Percentiles rank a stretch among this genome's conserved stretches.
Evolutionary conservation across 192 early-diverging fungal species (phyloP).

Genomic region (Coemansia sp.): DNA sequence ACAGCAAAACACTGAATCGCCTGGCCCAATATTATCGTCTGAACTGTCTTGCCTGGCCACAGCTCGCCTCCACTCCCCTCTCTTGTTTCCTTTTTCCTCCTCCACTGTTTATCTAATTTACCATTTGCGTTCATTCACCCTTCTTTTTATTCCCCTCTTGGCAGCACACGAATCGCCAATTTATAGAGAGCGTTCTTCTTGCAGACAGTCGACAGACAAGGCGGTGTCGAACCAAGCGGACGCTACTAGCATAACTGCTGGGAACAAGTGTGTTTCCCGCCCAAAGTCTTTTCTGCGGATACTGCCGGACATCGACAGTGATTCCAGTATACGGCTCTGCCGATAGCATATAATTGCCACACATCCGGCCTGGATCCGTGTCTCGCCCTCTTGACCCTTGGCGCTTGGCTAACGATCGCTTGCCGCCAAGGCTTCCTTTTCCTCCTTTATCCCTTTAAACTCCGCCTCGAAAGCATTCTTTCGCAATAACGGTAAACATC

Average conservation of each 20-base stretch:
- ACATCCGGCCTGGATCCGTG: background rate
- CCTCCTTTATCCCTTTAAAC: constrained; percentile 10
- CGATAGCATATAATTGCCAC: constrained; percentile 9
- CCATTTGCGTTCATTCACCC: background rate
- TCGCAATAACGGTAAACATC: constrained; percentile 4
- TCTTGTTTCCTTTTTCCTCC: background rate
- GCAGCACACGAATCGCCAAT: no score
- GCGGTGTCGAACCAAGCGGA: no score
- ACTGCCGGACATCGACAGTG: background rate
- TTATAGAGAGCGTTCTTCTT: background rate
- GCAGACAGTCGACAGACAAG: background rate
- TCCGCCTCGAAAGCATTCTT: constrained; percentile 9
- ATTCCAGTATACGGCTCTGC: background rate
- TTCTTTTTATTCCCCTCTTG: background rate
- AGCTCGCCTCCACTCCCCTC: background rate
- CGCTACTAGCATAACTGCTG: constrained; percentile 15
- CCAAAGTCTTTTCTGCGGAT: background rate
- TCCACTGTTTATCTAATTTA: background rate
- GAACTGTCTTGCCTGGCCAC: background rate
- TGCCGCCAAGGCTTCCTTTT: no score
- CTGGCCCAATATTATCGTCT: background rate
- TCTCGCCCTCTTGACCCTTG: background rate
- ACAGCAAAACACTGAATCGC: background rate
- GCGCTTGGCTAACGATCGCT: no score
- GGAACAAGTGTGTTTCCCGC: background rate